phyloP scores from a whole-genome alignment of 2,329 filamentous ascomycete genomes.

The Beauveria brongniartii region DNA sequence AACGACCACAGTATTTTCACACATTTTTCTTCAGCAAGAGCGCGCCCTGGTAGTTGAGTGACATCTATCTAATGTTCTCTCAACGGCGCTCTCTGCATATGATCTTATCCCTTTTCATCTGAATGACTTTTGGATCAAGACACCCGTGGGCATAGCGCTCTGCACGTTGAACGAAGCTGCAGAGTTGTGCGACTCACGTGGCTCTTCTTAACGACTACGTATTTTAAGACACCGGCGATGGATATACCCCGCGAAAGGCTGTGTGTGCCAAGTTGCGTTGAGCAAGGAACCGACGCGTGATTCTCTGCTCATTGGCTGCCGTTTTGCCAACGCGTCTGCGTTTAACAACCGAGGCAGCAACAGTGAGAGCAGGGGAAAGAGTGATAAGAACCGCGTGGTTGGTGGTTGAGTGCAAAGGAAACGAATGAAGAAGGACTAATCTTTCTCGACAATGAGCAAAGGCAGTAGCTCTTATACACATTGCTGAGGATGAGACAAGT shows the following conservation, averaged over 20 bases:
- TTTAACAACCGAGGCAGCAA: background rate
- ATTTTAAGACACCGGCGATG: slow-evolving; percentile 31
- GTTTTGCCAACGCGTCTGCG: background rate
- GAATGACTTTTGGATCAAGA: slow-evolving; percentile 22
- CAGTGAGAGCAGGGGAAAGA: slow-evolving; percentile 4
- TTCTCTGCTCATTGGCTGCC: background rate
- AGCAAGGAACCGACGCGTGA: slow-evolving; percentile 11
- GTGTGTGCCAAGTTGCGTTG: slow-evolving; percentile 20
- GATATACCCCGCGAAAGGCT: slow-evolving; percentile 33
- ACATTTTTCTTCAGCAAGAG: slow-evolving; percentile 21
- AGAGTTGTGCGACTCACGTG: slow-evolving; percentile 25
- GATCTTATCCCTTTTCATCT: slow-evolving; percentile 13
- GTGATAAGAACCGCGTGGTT: slow-evolving; percentile 9
- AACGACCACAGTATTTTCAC: slow-evolving; percentile 16
- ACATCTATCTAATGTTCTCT: slow-evolving; percentile 11
- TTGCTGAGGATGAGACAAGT: slow-evolving; percentile 8
- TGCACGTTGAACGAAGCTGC: slow-evolving; percentile 24
- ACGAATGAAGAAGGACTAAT: slow-evolving; percentile 1
- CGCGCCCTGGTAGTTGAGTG: slow-evolving; percentile 21
- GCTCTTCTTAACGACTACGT: slow-evolving; percentile 27
- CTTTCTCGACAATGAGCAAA: slow-evolving; percentile 1
- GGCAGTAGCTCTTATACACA: background rate
- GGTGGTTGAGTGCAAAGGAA: slow-evolving; percentile 10
- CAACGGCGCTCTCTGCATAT: slow-evolving; percentile 20
- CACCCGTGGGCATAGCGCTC: slow-evolving; percentile 22